Percentiles rank a stretch among this genome's conserved stretches.
These are phyloP conservation scores for Malassezia equina DNA, from an alignment of 1,284 basidiomycete genomes.

Conservation along the genomic window DNA sequence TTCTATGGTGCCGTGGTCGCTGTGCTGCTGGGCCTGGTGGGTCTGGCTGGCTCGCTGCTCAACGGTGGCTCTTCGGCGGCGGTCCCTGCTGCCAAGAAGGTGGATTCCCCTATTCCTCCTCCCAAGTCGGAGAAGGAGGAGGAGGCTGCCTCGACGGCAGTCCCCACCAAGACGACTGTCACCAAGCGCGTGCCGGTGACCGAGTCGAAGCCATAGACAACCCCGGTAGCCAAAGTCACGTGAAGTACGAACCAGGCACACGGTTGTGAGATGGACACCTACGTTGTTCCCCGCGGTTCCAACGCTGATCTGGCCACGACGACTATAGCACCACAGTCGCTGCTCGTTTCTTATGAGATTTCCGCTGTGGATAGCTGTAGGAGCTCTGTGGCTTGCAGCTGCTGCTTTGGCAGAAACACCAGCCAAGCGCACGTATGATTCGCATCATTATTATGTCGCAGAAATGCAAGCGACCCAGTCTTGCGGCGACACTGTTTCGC, in stretches of 20 bases:
- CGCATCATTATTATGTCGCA: conserved; percentile 82
- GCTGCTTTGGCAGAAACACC: background rate
- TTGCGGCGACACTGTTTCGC: conserved; percentile 25
- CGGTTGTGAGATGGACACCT: background rate
- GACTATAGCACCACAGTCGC: background rate
- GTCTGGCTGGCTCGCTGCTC: conserved; percentile 27
- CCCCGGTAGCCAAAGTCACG: background rate
- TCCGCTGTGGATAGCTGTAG: background rate
- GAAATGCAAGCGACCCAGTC: conserved; percentile 56
- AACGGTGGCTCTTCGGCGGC: conserved; percentile 18
- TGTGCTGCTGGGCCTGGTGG: conserved; percentile 30
- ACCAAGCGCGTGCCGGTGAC: conserved; percentile 9
- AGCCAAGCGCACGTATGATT: conserved; percentile 55
- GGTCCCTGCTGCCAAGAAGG: conserved; percentile 14
- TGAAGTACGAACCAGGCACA: background rate
- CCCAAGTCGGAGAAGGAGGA: background rate
- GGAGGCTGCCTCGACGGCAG: conserved; percentile 14
- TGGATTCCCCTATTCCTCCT: background rate
- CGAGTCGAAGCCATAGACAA: background rate
- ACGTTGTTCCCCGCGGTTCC: background rate
- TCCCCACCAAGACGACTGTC: conserved; percentile 2
- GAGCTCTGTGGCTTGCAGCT: background rate
- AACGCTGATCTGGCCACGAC: background rate
- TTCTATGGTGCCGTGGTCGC: conserved; percentile 33
- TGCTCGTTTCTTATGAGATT: background rate